Evolutionary conservation across 75 land plant genomes (phyloP).

Genomic region (Sequoiadendron giganteum): DNA sequence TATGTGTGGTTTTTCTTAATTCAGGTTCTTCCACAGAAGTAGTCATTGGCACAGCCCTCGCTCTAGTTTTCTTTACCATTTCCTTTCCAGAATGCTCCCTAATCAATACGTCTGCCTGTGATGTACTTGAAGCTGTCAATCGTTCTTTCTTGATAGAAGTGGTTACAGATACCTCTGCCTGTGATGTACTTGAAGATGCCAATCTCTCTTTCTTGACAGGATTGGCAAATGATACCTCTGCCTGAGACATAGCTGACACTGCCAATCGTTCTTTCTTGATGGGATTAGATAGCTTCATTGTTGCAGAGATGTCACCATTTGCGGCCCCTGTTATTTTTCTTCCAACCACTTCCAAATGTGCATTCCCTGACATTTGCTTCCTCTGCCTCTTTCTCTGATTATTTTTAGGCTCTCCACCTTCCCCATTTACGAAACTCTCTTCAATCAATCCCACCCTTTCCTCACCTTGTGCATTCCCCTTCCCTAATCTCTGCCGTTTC

Average conservation of each 20-base stretch:
- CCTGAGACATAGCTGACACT: neutral
- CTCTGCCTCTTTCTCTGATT: neutral
- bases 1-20: neutral
- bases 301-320: neutral
- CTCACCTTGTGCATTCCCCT: neutral
- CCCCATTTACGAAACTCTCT: neutral
- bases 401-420: neutral
- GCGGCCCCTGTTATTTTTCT: neutral
- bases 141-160: neutral
- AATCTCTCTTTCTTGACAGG: neutral
- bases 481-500: constrained; percentile 2
- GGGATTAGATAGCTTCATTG: neutral
- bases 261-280: neutral
- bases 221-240: neutral
- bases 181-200: neutral
- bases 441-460: neutral
- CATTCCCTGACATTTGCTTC: neutral
- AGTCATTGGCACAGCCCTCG: neutral
- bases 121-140: neutral
- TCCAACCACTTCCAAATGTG: neutral
- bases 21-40: neutral
- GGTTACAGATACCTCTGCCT: neutral
- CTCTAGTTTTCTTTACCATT: neutral
- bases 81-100: neutral
- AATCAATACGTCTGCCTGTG: neutral